Evolutionary conservation across 2,329 filamentous ascomycete species (phyloP).

Genomic region (Lomentospora prolificans): DNA sequence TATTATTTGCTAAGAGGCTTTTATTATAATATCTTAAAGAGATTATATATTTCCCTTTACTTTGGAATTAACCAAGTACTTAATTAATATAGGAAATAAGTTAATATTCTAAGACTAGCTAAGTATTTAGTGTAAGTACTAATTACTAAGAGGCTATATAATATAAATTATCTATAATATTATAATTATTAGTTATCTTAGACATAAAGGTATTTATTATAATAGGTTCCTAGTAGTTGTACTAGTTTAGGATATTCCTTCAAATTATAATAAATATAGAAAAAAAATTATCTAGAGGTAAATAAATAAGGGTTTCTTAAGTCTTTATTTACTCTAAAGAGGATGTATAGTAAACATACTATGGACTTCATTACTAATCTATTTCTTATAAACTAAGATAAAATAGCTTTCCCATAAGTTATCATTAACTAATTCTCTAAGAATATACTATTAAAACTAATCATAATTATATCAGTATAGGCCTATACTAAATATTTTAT

Average conservation of each 20-base stretch:
- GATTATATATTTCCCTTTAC: neutral
- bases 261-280: slow-evolving; percentile 14
- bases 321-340: neutral
- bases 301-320: neutral
- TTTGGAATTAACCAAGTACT: neutral
- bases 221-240: neutral
- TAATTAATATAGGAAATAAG: neutral
- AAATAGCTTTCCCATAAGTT: no score
- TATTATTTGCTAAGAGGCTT: neutral
- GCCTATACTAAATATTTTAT: neutral
- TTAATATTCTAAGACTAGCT: neutral
- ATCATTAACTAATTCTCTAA: neutral
- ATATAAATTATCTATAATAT: neutral
- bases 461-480: neutral
- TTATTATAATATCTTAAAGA: neutral
- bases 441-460: neutral
- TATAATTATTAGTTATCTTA: neutral
- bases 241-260: neutral
- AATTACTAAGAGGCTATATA: neutral
- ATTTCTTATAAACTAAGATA: neutral
- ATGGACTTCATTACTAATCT: neutral
- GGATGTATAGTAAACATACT: neutral
- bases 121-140: neutral
- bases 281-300: neutral
- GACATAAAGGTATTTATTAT: neutral